Base-by-base conservation (phyloP, 441 rosid genomes). In the Mallotus repandus region DNA sequence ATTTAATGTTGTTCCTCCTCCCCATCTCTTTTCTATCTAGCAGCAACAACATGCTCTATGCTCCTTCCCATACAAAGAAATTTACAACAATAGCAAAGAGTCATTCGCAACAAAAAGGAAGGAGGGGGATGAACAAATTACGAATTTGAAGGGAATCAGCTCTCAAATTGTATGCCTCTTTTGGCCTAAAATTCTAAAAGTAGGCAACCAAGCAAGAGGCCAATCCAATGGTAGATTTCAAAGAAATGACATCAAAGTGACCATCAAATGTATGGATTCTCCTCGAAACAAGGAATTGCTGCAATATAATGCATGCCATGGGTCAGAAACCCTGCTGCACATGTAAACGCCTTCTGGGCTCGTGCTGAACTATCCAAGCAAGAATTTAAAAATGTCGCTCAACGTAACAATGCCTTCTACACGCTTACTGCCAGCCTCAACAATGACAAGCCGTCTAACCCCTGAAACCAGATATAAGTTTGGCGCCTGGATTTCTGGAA, bases 361-460 rank as follows among this genome's bases (percentile, higher is more conserved):
- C 38, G 57, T 63, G 48, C 59, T 58, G 12, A 75, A 63, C 81
- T 81, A 80, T 68, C 93, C 91, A 16, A 96, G 92, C 83, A 96
- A 85, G 85, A 96, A 93, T 71, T 73, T 88, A 81, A 96, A 92
- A 48, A 96, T 81, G 77, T 96, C 99, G 29, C 94, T 84, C 79
- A 96, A 74, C 43, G 99, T 87, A 49, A 96, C 82, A 68, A 96
- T 92, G 67, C 98, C 99, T 88, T 96, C 93, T 8, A 96, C 98
- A 9, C 97, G 90, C 82, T 89, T 96, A 88, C 96, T 96, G 72
- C 99, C 97, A 59, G 97, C 96, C 85, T 96, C 98, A 78, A 96
- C 98, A 66, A 92, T 86, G 58, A 96, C 84, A 65, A 96, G 88
- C 73, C 97, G 89, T 84, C 98, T 88, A 54, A 90, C 92, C 67